Evolutionary conservation across 2,329 filamentous ascomycete genomes (phyloP).

Genomic region (Monilinia polystroma): DNA sequence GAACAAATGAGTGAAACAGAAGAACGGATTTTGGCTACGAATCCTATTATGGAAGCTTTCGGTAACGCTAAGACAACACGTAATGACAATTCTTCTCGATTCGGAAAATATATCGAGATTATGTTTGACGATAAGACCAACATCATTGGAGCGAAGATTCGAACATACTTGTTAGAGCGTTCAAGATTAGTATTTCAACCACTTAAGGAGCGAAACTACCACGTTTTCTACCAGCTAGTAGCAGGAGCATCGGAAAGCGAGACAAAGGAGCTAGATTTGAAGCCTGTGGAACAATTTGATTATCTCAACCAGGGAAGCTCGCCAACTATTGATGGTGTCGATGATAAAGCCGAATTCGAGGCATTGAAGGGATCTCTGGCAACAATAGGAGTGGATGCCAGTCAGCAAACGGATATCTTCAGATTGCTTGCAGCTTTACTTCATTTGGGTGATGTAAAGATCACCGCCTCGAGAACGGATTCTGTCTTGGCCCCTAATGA

Average conservation of each 20-base stretch:
- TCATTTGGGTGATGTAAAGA: conserved; percentile 95
- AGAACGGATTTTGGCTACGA: conserved; percentile 96
- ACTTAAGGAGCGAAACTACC: conserved; percentile 96
- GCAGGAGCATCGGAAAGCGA: conserved; percentile 86
- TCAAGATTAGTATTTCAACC: conserved; percentile 97
- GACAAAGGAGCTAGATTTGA: conserved; percentile 73
- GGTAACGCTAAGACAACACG: conserved; percentile 99
- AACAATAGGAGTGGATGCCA: conserved; percentile 77
- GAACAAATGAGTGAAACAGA: conserved; percentile 95
- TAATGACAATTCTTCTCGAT: conserved; percentile 98
- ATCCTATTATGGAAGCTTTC: conserved; percentile 99
- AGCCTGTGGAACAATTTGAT: conserved; percentile 86
- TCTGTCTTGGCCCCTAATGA: conserved; percentile 79
- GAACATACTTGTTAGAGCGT: conserved; percentile 91
- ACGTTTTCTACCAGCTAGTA: conserved; percentile 97
- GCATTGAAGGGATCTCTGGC: conserved; percentile 82
- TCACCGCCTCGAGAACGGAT: conserved; percentile 84
- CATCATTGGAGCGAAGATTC: conserved; percentile 96
- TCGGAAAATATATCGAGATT: conserved; percentile 99
- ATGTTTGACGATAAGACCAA: conserved; percentile 96
- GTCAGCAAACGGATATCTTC: conserved; percentile 83
- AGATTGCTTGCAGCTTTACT: conserved; percentile 84
- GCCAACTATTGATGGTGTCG: conserved; percentile 87
- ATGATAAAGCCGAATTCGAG: conserved; percentile 91
- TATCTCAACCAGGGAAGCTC: conserved; percentile 95